Evolutionary conservation across 179 eudicot species (phyloP).

Genomic region (Beta corolliflora): DNA sequence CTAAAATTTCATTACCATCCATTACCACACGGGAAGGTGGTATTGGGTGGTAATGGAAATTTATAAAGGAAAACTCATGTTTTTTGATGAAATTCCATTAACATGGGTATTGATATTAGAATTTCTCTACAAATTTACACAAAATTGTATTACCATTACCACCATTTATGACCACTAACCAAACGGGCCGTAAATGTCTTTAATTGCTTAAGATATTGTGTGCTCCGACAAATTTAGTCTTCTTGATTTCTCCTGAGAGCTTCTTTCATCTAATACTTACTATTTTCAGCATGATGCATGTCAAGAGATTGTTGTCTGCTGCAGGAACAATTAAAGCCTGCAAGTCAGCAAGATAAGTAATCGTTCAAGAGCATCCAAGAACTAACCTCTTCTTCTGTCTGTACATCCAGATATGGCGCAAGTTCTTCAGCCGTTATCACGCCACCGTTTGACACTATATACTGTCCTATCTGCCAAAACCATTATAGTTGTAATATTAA

Average conservation of each 20-base stretch:
- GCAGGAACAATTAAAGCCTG: neutral
- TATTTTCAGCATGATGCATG: neutral
- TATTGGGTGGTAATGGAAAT: too few species aligned
- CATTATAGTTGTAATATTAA: constrained; percentile 9
- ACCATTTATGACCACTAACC: too few species aligned
- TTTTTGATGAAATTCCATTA: too few species aligned
- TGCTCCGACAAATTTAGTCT: neutral
- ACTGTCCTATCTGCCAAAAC: constrained; percentile 76
- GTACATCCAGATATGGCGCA: constrained; percentile 92
- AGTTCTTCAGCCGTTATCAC: constrained; percentile 95
- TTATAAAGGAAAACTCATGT: too few species aligned
- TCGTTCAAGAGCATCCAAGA: neutral
- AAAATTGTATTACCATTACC: too few species aligned
- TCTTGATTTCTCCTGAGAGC: neutral
- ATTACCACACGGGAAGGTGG: too few species aligned
- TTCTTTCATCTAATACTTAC: neutral
- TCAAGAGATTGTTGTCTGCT: neutral
- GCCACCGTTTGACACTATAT: constrained; percentile 83
- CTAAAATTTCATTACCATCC: too few species aligned
- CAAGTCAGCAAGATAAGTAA: neutral
- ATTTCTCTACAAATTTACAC: too few species aligned
- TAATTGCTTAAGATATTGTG: neutral
- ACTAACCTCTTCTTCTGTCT: constrained; percentile 45
- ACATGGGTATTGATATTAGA: too few species aligned
- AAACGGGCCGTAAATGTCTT: neutral